Conservation (phyloP, 805 yeast species). For the Wickerhamiella brachini region DNA sequence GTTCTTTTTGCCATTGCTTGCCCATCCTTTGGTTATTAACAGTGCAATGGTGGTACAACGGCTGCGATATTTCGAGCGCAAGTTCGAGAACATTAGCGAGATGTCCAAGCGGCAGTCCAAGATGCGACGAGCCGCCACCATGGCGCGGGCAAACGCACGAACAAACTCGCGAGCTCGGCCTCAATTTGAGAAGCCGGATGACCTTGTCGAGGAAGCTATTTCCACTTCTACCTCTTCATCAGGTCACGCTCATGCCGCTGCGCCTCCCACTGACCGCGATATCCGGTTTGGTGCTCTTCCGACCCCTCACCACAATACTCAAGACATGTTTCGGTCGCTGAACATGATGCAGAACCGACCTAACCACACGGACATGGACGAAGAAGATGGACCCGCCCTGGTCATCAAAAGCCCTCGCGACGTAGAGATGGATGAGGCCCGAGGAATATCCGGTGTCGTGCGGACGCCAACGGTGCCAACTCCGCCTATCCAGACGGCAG, state of each 20-base stretch:
- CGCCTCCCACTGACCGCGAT: constrained; percentile 14
- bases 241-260: neutral
- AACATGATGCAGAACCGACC: constrained; percentile 47
- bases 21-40: constrained; percentile 85
- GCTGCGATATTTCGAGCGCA: constrained; percentile 77
- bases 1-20: constrained; percentile 45
- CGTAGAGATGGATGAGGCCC: constrained; percentile 29
- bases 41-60: constrained; percentile 63
- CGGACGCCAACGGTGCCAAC: neutral
- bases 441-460: constrained; percentile 11
- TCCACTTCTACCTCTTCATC: neutral
- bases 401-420: constrained; percentile 70
- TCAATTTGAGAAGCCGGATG: neutral
- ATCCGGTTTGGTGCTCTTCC: constrained; percentile 51
- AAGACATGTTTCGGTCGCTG: constrained; percentile 73
- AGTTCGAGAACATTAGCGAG: constrained; percentile 68
- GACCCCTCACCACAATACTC: constrained; percentile 43
- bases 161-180: neutral
- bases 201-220: neutral
- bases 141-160: constrained; percentile 28
- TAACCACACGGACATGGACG: constrained; percentile 20
- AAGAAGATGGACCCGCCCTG: constrained; percentile 63
- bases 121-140: constrained; percentile 65
- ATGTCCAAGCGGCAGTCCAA: constrained; percentile 65
- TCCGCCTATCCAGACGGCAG: neutral